A percentile compares a stretch with the other conserved stretches of the same genome.
Conservation (phyloP, 305 asterid genomes). For the Plantago rigida region DNA sequence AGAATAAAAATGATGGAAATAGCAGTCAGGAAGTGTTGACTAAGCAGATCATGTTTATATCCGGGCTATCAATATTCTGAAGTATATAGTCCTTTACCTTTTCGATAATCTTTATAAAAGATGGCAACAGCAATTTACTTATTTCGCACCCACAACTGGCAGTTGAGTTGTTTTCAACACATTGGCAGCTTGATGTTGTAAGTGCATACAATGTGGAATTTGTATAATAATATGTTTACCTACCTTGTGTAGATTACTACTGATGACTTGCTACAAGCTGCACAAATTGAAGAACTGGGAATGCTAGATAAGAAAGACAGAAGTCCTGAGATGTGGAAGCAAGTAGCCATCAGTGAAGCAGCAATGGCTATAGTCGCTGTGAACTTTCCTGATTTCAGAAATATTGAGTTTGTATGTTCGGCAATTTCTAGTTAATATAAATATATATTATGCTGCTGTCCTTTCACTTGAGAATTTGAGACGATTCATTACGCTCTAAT, state of each 20-base stretch:
- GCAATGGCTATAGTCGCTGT: slow-evolving; percentile 80
- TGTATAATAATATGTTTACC: slow-evolving; percentile 2
- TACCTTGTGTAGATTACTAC: slow-evolving; percentile 66
- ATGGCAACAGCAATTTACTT: too few relatives aligned
- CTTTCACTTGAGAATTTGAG: background rate
- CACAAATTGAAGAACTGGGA: slow-evolving; percentile 92
- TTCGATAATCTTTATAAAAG: too few relatives aligned
- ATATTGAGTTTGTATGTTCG: slow-evolving; percentile 75
- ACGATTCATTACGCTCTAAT: background rate
- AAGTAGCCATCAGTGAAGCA: slow-evolving; percentile 84
- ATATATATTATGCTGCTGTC: slow-evolving; percentile 11
- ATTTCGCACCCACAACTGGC: too few relatives aligned
- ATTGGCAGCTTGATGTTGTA: background rate
- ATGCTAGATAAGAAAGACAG: slow-evolving; percentile 78
- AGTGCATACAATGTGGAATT: slow-evolving; percentile 3
- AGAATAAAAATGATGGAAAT: too few relatives aligned
- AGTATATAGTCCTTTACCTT: too few relatives aligned
- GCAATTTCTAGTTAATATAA: slow-evolving; percentile 16
- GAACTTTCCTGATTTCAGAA: slow-evolving; percentile 80
- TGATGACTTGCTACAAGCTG: slow-evolving; percentile 94
- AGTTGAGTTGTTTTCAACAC: background rate
- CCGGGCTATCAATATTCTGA: too few relatives aligned
- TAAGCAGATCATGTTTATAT: too few relatives aligned
- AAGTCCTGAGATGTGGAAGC: slow-evolving; percentile 85
- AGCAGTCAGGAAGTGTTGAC: too few relatives aligned